Evolutionary conservation across 495 filamentous ascomycete genomes (phyloP), one percentile per base, ranked within the genome.

Genomic region (Halenospora varia): DNA sequence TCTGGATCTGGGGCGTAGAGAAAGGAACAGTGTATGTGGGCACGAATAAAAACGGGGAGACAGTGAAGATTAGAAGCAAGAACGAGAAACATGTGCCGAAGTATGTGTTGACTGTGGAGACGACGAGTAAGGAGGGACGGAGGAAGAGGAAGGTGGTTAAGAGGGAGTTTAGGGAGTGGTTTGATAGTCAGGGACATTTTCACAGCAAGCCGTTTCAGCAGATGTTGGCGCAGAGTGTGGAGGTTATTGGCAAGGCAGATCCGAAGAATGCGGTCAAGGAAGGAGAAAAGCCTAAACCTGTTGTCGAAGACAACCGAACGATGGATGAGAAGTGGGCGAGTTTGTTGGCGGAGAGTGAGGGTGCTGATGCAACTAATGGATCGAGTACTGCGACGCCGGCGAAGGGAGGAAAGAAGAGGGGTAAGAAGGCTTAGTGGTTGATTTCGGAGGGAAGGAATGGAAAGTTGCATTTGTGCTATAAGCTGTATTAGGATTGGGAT

Each of bases 1-100:
- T 82, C 59, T 98, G 94, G 94, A 85, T 96, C 59, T 87, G 85
- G 83, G 77, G 73, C 25, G 88, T 92, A 10, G 94, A 98, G 77
- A 85, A 83, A 53, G 88, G 90, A 0, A 80, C 79, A 50, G 81
- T 97, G 13, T 98, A 94, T 74, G 72, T 80, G 17, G 94, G 94
- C 20, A 82, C 67, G 0, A 4, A 8, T 20, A 63, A 72, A 25
- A 69, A 70, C n/a, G 76, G 74, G 18, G 65, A 73, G 0, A 74
- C 68, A 48, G 77, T 96, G 63, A 77, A 79, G 2, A 82, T 96
- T 55, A 69, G 78, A 3, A 87, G 85, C 18, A 80, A 79, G 1
- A 82, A 82, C 0, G 82, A 87, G 59, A 96, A 96, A 68, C 84
- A 92, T 64, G 79, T 83, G 18, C 89, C 89, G 0, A 79, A 81